Base-by-base conservation (phyloP, 805 yeast genomes). In the Ogataea trehalophila region DNA sequence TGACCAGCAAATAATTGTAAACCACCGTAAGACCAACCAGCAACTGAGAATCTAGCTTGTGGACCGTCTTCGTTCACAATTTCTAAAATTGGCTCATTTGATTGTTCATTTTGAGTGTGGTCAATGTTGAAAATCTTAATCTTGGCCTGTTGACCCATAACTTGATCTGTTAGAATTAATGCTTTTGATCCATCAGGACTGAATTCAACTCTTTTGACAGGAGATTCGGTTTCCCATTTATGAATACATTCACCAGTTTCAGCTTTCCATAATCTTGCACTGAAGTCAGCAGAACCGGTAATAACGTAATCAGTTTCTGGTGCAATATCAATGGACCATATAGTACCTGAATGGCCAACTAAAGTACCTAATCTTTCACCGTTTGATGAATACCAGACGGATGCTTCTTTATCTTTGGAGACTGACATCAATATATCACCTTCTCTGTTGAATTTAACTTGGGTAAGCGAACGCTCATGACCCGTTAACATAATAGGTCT, bases 331-430 rank as follows among this genome's bases (percentile, higher is more conserved):
- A 94, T 83, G 33, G 96, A 83, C 94, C 95, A 89, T 60, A 94
- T 84, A 46, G 97, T 87, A 83, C 99, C 99, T 49, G 77, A 76
- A 68, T 94, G 98, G 9, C 91, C 91, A 39, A 70, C 81, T 57
- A 88, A 79, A 50, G 99, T 94, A 43, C 99, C 99, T 49, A 94
- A 70, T 68, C 98, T 81, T 72, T 94, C 99, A 60, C 99, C 99
- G 67, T 91, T 92, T 53, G 86, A 83, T 31, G 97, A 81, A 70
- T 79, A 94, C 97, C 98, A 95, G 52, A 92, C 84, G 41, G 91
- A 84, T 2, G 95, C 96, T 45, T 83, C 80, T 59, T 79, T 77
- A 77, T 94, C 99, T 69, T 94, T 90, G 54, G 97, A 89, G 37
- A 88, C 91, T 11, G 98, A 83, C 66, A 94, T 85, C 48, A 94